phyloP scores from a whole-genome alignment of 1,284 basidiomycete species.

The Malassezia obtusa region DNA sequence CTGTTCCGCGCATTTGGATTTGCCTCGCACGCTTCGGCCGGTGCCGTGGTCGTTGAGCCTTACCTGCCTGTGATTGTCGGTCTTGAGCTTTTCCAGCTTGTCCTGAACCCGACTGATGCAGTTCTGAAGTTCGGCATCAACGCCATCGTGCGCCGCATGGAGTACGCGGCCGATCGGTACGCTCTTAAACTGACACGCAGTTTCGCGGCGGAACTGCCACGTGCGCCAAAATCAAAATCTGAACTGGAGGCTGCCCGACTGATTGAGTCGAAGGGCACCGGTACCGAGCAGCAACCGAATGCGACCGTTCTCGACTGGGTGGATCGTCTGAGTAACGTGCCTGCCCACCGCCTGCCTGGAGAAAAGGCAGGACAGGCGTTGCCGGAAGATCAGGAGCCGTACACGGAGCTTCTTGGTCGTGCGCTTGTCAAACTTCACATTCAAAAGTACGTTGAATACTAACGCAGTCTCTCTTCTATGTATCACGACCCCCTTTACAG shows the following conservation, averaged over 20 bases:
- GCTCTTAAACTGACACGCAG: conserved; percentile 4
- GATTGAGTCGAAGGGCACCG: conserved; percentile 12
- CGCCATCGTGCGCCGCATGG: conserved; percentile 33
- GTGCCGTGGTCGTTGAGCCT: conserved; percentile 18
- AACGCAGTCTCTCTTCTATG: conserved; percentile 36
- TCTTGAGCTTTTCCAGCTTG: conserved; percentile 44
- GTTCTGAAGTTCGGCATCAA: conserved; percentile 41
- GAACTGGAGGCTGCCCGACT: conserved; percentile 25
- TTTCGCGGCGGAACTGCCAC: conserved; percentile 28
- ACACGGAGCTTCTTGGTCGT: conserved; percentile 31
- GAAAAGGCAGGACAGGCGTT: neutral
- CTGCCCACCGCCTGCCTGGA: neutral
- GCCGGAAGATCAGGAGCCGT: conserved; percentile 26
- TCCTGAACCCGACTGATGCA: conserved; percentile 37
- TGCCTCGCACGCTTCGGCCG: conserved; percentile 19
- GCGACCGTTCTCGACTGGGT: conserved; percentile 11
- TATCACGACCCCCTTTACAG: conserved; percentile 44
- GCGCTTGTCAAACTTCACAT: conserved; percentile 44
- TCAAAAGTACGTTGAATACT: conserved; percentile 29
- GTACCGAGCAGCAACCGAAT: neutral
- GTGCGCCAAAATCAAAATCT: conserved; percentile 23
- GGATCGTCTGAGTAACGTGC: neutral
- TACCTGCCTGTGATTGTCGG: conserved; percentile 43
- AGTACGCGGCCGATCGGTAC: conserved; percentile 37
- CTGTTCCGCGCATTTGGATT: conserved; percentile 81